Evolutionary conservation across 2,329 filamentous ascomycete species (phyloP), one percentile per base, ranked within the genome.

Genomic region (Pseudogymnoascus sp.): DNA sequence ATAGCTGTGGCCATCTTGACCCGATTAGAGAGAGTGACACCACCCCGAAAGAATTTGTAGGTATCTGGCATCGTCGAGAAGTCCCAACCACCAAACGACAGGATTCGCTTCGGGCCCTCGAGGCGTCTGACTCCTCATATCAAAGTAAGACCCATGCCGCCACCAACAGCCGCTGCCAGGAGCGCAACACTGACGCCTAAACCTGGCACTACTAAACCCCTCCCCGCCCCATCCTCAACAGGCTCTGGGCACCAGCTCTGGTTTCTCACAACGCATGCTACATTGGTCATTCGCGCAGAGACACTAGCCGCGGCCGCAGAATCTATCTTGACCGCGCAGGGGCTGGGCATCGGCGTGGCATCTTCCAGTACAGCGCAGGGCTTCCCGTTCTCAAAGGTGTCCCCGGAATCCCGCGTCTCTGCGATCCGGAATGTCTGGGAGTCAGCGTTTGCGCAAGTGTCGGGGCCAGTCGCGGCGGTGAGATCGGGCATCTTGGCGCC

Each of bases 11-110:
- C 64, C 59, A 78, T 67, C 4, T 30, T 71, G 18, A 64, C 38
- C 2, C 73, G 67, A 50, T 79, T 78, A 0, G 60, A 70, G 7
- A 63, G 39, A 37, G n/a, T 68, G 2, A 75, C 69, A 14, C 61
- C 73, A 5, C 74, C 61, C 1, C 76, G 69, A 60, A 78, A 73
- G 39, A n/a, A n/a, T n/a, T n/a, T n/a, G n/a, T n/a, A n/a, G n/a
- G n/a, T n/a, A n/a, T n/a, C n/a, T n/a, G n/a, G n/a, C n/a, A n/a
- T n/a, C n/a, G n/a, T n/a, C n/a, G n/a, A n/a, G n/a, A n/a, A n/a
- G n/a, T n/a, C n/a, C n/a, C n/a, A n/a, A n/a, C n/a, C n/a, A n/a
- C n/a, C n/a, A n/a, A n/a, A n/a, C n/a, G n/a, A n/a, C n/a, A n/a
- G n/a, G n/a, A n/a, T n/a, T n/a, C n/a, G n/a, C n/a, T n/a, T n/a